Evolutionary conservation across 352 stramenopile species (phyloP).

Genomic region (Achlya hypogyna): DNA sequence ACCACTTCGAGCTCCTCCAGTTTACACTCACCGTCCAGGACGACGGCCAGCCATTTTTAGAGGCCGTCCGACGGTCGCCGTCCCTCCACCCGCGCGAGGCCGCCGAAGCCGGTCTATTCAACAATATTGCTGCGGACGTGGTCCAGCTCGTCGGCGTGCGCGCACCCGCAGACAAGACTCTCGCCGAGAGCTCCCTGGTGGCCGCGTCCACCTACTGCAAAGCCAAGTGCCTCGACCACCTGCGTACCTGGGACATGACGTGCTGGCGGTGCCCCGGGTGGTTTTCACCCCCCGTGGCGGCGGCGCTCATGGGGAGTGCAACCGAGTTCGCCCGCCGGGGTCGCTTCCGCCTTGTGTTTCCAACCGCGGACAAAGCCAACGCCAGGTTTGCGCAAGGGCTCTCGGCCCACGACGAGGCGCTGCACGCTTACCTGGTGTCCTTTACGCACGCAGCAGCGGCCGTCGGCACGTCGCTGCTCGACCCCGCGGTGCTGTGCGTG

Average conservation of each 20-base stretch:
- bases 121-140: conserved; percentile 47
- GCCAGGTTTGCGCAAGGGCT: conserved; percentile 52
- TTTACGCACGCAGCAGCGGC: conserved; percentile 26
- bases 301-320: conserved; percentile 37
- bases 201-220: conserved; percentile 36
- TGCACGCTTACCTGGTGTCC: conserved; percentile 62
- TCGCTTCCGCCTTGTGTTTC: conserved; percentile 58
- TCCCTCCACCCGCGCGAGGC: conserved; percentile 34
- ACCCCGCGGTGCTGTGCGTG: conserved; percentile 40
- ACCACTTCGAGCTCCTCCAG: conserved; percentile 91
- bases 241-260: conserved; percentile 48
- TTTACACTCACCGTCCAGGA: conserved; percentile 95
- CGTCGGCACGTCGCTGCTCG: neutral
- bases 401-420: conserved; percentile 53
- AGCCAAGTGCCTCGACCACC: conserved; percentile 52
- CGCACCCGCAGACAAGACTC: conserved; percentile 11
- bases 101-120: conserved; percentile 61
- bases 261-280: conserved; percentile 75
- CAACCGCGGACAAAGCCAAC: conserved; percentile 48
- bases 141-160: conserved; percentile 61
- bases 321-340: conserved; percentile 62
- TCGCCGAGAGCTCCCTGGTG: neutral
- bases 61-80: conserved; percentile 71
- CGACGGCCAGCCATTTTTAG: conserved; percentile 88
- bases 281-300: conserved; percentile 53